phyloP scores from a whole-genome alignment of 768 basidiomycete genomes.

The Rhodocollybia butyracea region DNA sequence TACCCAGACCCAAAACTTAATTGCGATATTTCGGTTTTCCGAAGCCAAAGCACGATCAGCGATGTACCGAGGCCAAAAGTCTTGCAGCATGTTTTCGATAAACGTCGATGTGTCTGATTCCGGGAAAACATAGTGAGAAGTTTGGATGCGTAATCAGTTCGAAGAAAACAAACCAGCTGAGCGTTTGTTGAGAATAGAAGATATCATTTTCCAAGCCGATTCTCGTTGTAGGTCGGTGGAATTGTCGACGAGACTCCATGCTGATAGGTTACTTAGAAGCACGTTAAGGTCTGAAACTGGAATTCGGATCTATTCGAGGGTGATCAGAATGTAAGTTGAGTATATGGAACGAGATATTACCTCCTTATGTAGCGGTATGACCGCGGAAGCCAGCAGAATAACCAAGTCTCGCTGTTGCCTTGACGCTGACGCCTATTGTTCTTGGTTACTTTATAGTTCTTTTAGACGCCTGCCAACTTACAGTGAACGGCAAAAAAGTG shows the following conservation, averaged over 20 bases:
- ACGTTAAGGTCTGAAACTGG: slow-evolving; percentile 44
- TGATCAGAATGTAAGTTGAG: slow-evolving; percentile 6
- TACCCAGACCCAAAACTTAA: slow-evolving; percentile 72
- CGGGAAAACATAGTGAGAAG: slow-evolving; percentile 3
- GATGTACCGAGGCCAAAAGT: slow-evolving; percentile 51
- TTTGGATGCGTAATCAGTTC: background rate
- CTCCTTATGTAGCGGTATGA: slow-evolving; percentile 65
- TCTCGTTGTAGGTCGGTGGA: slow-evolving; percentile 48
- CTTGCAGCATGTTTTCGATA: slow-evolving; percentile 35
- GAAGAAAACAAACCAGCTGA: slow-evolving; percentile 48
- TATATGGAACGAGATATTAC: slow-evolving; percentile 28
- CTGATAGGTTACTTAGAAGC: slow-evolving; percentile 53
- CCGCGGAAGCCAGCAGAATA: slow-evolving; percentile 60
- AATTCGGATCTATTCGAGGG: slow-evolving; percentile 43
- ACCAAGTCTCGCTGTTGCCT: slow-evolving; percentile 59
- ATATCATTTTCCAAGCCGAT: slow-evolving; percentile 53
- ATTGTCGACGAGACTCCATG: slow-evolving; percentile 49
- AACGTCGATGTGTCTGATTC: slow-evolving; percentile 50
- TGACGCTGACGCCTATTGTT: slow-evolving; percentile 38
- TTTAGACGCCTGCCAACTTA: slow-evolving; percentile 21
- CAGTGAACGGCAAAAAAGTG: slow-evolving; percentile 50
- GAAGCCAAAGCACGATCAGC: slow-evolving; percentile 23
- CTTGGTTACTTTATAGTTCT: slow-evolving; percentile 8
- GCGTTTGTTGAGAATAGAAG: slow-evolving; percentile 78
- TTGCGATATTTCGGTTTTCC: slow-evolving; percentile 45